Conservation (phyloP, 306 rosid genomes). For the Lathyrus aphaca region DNA sequence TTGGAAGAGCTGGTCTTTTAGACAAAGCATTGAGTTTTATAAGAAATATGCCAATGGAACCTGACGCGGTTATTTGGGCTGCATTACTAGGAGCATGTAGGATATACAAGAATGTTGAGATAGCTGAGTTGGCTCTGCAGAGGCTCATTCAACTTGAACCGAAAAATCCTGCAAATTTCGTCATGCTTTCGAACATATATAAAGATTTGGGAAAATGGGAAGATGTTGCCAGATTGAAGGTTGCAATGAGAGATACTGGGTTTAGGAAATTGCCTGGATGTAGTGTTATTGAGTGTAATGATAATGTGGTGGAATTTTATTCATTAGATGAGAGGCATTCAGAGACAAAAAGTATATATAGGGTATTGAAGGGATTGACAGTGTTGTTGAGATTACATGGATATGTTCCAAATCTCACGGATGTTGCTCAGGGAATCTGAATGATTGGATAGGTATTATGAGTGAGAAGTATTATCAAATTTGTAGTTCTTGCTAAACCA, state of each 20-base stretch:
- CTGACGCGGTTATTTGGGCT: constrained; percentile 57
- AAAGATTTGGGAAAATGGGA: constrained; percentile 76
- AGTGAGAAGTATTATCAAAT: constrained; percentile 4
- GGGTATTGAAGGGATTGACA: constrained; percentile 49
- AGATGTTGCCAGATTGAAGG: constrained; percentile 74
- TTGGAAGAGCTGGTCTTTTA: constrained; percentile 62
- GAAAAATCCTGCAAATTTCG: constrained; percentile 72
- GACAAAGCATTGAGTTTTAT: constrained; percentile 64
- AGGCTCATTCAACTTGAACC: constrained; percentile 77
- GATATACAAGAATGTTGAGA: constrained; percentile 50
- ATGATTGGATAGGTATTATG: constrained; percentile 13
- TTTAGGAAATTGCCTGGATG: constrained; percentile 53
- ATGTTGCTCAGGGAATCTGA: constrained; percentile 41
- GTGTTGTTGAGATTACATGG: constrained; percentile 44
- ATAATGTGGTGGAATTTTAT: constrained; percentile 52
- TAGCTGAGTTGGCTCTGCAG: constrained; percentile 62
- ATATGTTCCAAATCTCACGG: constrained; percentile 47
- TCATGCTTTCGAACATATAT: constrained; percentile 74
- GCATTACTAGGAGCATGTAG: constrained; percentile 52
- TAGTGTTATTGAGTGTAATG: constrained; percentile 52
- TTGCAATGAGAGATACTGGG: constrained; percentile 71
- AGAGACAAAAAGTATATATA: constrained; percentile 45
- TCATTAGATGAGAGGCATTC: constrained; percentile 58
- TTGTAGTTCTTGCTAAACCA: too few species aligned
- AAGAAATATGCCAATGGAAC: constrained; percentile 67